Evolutionary conservation across 1,139 yeast species (phyloP), one percentile per base, ranked within the genome.

Genomic region (Geotrichum citri-aurantii): DNA sequence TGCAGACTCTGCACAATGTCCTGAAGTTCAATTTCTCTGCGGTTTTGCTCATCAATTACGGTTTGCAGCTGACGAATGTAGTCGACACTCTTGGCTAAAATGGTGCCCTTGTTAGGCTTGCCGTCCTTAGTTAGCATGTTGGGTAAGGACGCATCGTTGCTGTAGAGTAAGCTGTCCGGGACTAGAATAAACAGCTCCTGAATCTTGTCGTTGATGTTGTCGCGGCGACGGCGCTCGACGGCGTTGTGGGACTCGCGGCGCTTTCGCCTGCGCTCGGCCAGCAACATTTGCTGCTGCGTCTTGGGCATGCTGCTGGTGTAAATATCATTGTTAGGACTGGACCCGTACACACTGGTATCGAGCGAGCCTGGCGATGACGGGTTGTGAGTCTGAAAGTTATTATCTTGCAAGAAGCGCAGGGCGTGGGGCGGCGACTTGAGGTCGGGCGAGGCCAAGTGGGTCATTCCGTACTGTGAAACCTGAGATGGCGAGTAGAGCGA

Each of bases 31-130:
- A 87, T 88, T 69, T 90, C 96, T 62, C 81, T 82, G 56, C 92
- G 78, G 72, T 90, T 90, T 68, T 69, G 73, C 47, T 65, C 68
- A 24, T 54, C 60, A 47, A 91, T 88, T 61, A 82, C 78, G 62
- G 82, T 82, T 73, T 91, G 97, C 52, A 92, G 75, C 65, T 78
- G 77, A 63, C 83, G 85, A 56, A 92, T 84, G 69, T 90, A 92
- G 65, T 90, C 96, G 1, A 91, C 96, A 0, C 95, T 83, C 67
- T 88, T 86, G 26, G 91, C 81, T 62, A 92, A 76, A 10, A 92
- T 88, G 66, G 91, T 96, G 1, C 97, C 97, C 74, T 92, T 92
- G 69, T 91, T 91, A 1, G 97, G 97, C 65, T 86, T 86, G 2
- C 96, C 96, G 67, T 89, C 96, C 64, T 87, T 88, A 1, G 92